Evolutionary conservation across 179 eudicot genomes (phyloP).

Genomic region (Sideroxylon spinosum): DNA sequence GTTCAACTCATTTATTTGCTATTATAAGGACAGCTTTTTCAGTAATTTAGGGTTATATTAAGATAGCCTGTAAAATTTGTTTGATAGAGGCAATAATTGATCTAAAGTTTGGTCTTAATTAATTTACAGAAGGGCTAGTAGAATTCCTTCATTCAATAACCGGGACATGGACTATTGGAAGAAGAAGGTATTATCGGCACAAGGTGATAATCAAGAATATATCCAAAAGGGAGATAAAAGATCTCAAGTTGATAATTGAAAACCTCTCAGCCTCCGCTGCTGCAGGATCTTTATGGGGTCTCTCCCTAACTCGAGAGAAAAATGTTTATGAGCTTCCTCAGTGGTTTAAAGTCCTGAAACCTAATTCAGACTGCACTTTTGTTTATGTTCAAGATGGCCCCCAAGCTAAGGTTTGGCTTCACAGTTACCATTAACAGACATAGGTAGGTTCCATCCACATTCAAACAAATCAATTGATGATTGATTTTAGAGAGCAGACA

Average conservation of each 20-base stretch:
- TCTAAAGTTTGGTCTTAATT: not conserved
- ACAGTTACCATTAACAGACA: conserved; percentile 40
- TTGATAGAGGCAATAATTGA: no score
- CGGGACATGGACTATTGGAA: conserved; percentile 45
- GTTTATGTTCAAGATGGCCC: conserved; percentile 87
- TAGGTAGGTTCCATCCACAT: not conserved
- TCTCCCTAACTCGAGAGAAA: conserved; percentile 41
- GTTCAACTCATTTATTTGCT: no score
- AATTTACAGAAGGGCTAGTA: conserved; percentile 42
- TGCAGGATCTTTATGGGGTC: conserved; percentile 61
- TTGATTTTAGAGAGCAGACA: not conserved
- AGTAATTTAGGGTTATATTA: no score
- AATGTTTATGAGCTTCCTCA: conserved; percentile 46
- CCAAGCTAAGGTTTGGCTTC: conserved; percentile 63
- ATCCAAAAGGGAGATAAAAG: conserved; percentile 46
- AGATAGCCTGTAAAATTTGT: no score
- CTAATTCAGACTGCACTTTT: conserved; percentile 53
- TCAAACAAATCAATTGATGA: not conserved
- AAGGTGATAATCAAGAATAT: conserved; percentile 59
- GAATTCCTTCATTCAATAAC: conserved; percentile 67
- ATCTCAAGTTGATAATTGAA: conserved; percentile 58
- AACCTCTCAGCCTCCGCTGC: conserved; percentile 26
- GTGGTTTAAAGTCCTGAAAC: conserved; percentile 35
- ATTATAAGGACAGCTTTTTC: no score
- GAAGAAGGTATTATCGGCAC: conserved; percentile 52